Percentiles rank a stretch among this genome's conserved stretches.
Evolutionary conservation across 176 grass and related monocot species (phyloP).

Genomic region (Zoysia pacifica): DNA sequence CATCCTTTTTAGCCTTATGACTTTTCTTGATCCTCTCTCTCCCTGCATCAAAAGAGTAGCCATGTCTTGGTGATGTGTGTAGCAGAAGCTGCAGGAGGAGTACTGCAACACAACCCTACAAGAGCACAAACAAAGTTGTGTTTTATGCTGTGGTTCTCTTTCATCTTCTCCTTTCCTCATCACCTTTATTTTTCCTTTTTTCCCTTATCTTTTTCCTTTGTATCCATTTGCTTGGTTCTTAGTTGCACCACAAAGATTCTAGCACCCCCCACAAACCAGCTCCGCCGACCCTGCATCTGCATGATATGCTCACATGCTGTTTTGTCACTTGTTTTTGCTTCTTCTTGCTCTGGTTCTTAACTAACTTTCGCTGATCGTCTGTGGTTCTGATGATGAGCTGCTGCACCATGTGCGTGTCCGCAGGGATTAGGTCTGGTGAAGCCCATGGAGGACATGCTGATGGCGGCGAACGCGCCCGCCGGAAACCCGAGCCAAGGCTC

Average conservation of each 20-base stretch:
- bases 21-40: conserved; percentile 70
- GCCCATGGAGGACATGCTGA: conserved; percentile 84
- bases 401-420: conserved; percentile 43
- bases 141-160: conserved; percentile 75
- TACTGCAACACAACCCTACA: conserved; percentile 61
- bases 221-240: conserved; percentile 70
- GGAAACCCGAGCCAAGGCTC: conserved; percentile 28
- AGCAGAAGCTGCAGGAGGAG: conserved; percentile 30
- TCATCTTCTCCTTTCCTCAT: conserved; percentile 57
- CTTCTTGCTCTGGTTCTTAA: conserved; percentile 43
- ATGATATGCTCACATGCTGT: conserved; percentile 31
- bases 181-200: conserved; percentile 57
- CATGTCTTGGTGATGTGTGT: conserved; percentile 64
- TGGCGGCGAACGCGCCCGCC: conserved; percentile 34
- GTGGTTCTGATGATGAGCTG: conserved; percentile 30
- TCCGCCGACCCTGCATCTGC: conserved; percentile 27
- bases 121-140: conserved; percentile 71
- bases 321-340: conserved; percentile 47
- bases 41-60: conserved; percentile 69
- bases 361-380: conserved; percentile 39
- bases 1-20: conserved; percentile 51
- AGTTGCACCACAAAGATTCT: conserved; percentile 56
- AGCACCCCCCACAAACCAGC: conserved; percentile 12
- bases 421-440: conserved; percentile 74
- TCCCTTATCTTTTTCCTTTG: conserved; percentile 29